A percentile compares a stretch with the other conserved stretches of the same genome.
These are phyloP conservation scores for Lotmaria passim DNA, from an alignment of 208 protist species.

Conservation along the genomic window DNA sequence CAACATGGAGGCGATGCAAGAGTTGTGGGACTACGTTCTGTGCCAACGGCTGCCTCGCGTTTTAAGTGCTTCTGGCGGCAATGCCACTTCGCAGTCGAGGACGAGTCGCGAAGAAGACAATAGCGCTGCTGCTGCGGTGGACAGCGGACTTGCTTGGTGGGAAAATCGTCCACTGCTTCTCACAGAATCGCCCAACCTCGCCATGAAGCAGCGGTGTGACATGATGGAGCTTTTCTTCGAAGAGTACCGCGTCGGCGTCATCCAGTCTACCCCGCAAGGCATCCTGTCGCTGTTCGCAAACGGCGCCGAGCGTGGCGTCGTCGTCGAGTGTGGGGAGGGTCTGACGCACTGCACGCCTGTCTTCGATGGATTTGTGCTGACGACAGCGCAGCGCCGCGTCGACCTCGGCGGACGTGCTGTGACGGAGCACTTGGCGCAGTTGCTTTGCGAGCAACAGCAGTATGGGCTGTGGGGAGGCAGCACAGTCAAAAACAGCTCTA, in stretches of 20 bases:
- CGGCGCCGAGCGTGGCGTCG: slow-evolving; percentile 96
- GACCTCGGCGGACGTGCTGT: slow-evolving; percentile 97
- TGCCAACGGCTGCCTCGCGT: slow-evolving; percentile 28
- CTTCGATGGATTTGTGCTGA: slow-evolving; percentile 94
- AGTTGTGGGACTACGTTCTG: slow-evolving; percentile 97
- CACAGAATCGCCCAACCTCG: slow-evolving; percentile 96
- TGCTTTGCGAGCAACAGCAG: slow-evolving; percentile 64
- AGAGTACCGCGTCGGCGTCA: slow-evolving; percentile 91
- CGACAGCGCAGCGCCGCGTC: slow-evolving; percentile 76
- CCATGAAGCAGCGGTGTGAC: slow-evolving; percentile 90
- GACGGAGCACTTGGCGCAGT: slow-evolving; percentile 95
- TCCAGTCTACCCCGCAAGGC: slow-evolving; percentile 92
- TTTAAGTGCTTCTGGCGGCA: neutral
- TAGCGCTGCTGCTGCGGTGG: neutral
- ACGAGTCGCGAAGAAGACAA: neutral
- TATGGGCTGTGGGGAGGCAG: neutral
- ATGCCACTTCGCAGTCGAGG: neutral
- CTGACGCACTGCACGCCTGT: slow-evolving; percentile 98
- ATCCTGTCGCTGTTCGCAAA: slow-evolving; percentile 97
- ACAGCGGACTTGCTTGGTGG: slow-evolving; percentile 19
- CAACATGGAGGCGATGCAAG: slow-evolving; percentile 97
- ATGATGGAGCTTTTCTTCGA: slow-evolving; percentile 97
- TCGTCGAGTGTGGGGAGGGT: slow-evolving; percentile 98
- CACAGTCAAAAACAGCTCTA: too few relatives aligned
- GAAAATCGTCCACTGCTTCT: slow-evolving; percentile 82